Percentiles rank a stretch among this genome's conserved stretches.
Conservation (phyloP, 2,329 filamentous ascomycete species). For the Colletotrichum lindemuthianum region DNA sequence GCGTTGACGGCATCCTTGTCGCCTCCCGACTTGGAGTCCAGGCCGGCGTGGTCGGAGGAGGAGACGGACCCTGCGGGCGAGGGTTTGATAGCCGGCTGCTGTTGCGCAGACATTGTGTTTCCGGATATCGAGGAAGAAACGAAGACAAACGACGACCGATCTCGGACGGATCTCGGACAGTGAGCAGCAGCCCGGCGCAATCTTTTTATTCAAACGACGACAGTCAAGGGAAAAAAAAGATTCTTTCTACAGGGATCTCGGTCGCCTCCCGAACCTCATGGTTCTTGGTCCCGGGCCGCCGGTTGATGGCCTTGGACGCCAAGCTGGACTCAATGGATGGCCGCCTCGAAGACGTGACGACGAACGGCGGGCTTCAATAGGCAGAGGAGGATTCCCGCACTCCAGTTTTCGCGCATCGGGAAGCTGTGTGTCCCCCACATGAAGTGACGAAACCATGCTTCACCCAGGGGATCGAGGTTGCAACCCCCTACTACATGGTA, state of each 20-base stretch:
- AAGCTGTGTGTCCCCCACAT: conserved; percentile 1
- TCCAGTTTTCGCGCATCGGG: conserved; percentile 16
- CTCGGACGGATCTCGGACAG: too few species aligned
- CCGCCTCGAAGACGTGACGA: conserved; percentile 1
- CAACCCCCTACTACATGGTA: background rate
- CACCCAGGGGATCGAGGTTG: background rate
- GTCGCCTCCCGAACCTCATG: conserved; percentile 12
- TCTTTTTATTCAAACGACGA: background rate
- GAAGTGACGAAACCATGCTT: conserved; percentile 10
- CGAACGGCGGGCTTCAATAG: background rate
- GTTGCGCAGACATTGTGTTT: conserved; percentile 23
- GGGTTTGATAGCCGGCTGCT: conserved; percentile 2
- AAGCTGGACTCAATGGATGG: conserved; percentile 1
- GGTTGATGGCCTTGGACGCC: background rate
- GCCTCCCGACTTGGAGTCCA: conserved; percentile 4
- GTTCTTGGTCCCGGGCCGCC: background rate
- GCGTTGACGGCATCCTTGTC: conserved; percentile 7
- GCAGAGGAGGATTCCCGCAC: background rate
- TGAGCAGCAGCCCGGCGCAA: too few species aligned
- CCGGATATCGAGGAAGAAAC: background rate
- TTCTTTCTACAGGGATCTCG: conserved; percentile 1
- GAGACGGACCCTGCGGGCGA: conserved; percentile 23
- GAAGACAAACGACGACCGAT: too few species aligned
- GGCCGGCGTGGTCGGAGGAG: conserved; percentile 25
- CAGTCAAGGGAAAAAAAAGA: background rate